Base-by-base conservation (phyloP, 495 filamentous ascomycete genomes). In the Cercophora sp. region DNA sequence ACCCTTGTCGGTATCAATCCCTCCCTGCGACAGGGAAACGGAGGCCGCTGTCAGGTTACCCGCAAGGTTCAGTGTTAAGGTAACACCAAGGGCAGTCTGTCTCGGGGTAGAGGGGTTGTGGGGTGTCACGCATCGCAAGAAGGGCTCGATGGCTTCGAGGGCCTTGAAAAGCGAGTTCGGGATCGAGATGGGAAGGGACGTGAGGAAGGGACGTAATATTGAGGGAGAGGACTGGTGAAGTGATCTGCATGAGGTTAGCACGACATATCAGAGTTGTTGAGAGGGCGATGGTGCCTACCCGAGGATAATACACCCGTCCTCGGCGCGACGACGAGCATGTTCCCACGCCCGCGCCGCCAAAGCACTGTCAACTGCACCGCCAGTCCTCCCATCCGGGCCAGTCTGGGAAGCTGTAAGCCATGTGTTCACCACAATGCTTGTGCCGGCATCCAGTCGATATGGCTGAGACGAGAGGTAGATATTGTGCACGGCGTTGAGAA, bases 371-470 rank as follows among this genome's bases (percentile, higher is more conserved):
- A 96, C 79, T 0, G 85, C 87, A 19, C 88, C 89, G 22, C 88
- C 89, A 31, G 71, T 71, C 11, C 77, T 78, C 23, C 85, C 88
- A 60, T 88, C 83, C 0, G 77, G 76, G 40, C 81, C 79, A 3
- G 76, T 67, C 56, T 84, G 84, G 9, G 81, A 76, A 5, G 88
- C 88, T 2, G 86, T 94, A 20, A 90, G 77, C 89, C 90, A 96
- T 54, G 92, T 94, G 70, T 96, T 97, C 48, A 97, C 92, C 0
- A 92, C 94, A 43, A 96, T 63, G 61, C 89, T 95, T 1, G 92
- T 92, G 31, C 88, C 86, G n/a, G 89, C 84, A 68, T 98, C 93
- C 5, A 97, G 79, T 52, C 77, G 77, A 67, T 93, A 91, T 6
- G 92, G 85, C 54, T 88, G 81, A 6, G 80, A 81, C 2, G 85